Base-by-base conservation (phyloP, 768 basidiomycete genomes). In the Tulasnella sp. region DNA sequence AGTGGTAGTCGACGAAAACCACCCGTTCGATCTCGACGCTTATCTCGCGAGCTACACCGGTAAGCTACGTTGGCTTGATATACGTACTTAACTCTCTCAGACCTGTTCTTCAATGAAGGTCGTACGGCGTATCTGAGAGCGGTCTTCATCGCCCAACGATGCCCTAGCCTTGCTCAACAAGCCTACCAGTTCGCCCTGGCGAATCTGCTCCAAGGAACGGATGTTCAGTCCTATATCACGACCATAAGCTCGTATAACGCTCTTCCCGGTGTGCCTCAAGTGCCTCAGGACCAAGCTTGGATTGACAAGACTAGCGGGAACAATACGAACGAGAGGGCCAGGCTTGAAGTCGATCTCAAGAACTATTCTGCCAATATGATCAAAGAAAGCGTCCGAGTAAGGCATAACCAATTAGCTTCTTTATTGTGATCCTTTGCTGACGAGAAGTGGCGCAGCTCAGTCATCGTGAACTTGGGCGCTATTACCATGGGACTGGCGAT, bases 281-380 rank as follows among this genome's bases (percentile, higher is more conserved):
- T 86, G 5, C 77, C 81, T 59, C 77, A 89, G 35, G 89, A 95
- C 77, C 81, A 84, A 71, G 83, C 81, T 12, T 97, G 94, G 95
- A 80, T 87, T 19, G 91, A 95, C 52, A 86, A 89, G 75, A 85
- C 82, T 35, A 82, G 83, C 52, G 83, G 85, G 74, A 87, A 85
- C 79, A 93, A 91, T 77, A 81, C 83, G 74, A 85, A 86, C n/a
- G 93, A 95, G 78, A 84, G 83, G 73, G 86, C 85, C n/a, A 92
- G 90, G 79, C 82, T 97, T 72, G 95, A 97, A 81, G 90, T 95
- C 5, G 96, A 98, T 79, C 83, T 98, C 78, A 95, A 94, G 86
- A 92, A 90, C 12, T 98, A 98, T 78, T 85, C 89, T 75, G 95
- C 92, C 77, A 98, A 97, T 79, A 90, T 98, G 89, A 97, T 98